Evolutionary conservation across 2,329 filamentous ascomycete species (phyloP).

Genomic region (Xylaria sp.): DNA sequence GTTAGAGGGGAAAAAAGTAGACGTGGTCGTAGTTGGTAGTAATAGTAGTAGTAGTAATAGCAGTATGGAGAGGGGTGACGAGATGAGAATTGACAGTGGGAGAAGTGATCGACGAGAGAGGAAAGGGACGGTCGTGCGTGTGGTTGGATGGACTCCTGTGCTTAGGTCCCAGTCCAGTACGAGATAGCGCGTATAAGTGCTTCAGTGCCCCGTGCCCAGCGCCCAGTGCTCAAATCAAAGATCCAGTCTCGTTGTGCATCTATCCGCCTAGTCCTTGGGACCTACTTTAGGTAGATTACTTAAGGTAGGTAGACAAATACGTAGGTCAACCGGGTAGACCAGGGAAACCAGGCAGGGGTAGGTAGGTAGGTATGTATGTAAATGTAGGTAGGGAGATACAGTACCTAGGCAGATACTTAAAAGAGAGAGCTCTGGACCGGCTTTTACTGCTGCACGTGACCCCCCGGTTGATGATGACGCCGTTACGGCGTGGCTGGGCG

Average conservation of each 20-base stretch:
- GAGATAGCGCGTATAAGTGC: neutral
- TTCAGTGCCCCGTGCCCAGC: neutral
- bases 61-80: slow-evolving; percentile 17
- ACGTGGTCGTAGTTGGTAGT: neutral
- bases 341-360: neutral
- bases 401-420: neutral
- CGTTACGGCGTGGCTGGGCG: neutral
- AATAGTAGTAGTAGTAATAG: no score
- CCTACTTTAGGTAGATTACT: neutral
- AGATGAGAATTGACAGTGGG: slow-evolving; percentile 17
- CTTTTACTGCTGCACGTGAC: slow-evolving; percentile 32
- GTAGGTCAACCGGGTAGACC: neutral
- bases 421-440: slow-evolving; percentile 9
- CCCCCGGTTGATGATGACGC: slow-evolving; percentile 30
- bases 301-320: neutral
- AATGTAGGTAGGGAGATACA: neutral
- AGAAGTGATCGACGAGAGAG: slow-evolving; percentile 12
- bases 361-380: neutral
- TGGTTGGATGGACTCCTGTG: slow-evolving; percentile 4
- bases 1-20: neutral
- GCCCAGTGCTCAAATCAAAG: slow-evolving; percentile 9
- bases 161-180: neutral
- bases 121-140: slow-evolving; percentile 17
- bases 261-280: neutral
- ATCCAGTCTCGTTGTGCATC: neutral